Percentiles rank a stretch among this genome's conserved stretches.
Conservation (phyloP, 1,284 basidiomycete species). For the Coniophora puteana region DNA sequence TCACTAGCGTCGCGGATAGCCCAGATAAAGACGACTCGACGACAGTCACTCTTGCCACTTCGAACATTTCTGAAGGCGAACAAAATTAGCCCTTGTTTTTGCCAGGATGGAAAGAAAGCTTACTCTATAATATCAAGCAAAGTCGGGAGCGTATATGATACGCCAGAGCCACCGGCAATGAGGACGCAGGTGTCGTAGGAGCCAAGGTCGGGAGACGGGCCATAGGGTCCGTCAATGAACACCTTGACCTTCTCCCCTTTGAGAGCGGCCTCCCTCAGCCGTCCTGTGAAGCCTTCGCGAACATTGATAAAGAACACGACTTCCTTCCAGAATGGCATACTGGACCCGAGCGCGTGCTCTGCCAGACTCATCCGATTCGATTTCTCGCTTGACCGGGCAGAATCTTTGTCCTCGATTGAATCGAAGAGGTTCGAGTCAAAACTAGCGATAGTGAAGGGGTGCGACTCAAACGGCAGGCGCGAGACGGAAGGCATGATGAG, state of each 20-base stretch:
- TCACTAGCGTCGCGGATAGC: conserved; percentile 36
- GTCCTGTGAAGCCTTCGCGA: conserved; percentile 44
- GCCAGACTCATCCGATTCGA: neutral
- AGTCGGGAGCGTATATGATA: conserved; percentile 47
- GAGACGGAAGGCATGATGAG: conserved; percentile 45
- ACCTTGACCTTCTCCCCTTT: conserved; percentile 32
- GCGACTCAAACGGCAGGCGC: conserved; percentile 41
- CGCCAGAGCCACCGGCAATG: conserved; percentile 51
- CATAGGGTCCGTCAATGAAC: conserved; percentile 54
- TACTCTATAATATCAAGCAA: conserved; percentile 41
- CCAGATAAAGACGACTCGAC: conserved; percentile 41
- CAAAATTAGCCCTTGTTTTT: neutral
- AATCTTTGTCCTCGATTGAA: conserved; percentile 7
- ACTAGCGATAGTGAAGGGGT: conserved; percentile 55
- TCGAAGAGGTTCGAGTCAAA: conserved; percentile 19
- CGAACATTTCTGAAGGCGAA: conserved; percentile 18
- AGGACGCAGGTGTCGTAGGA: conserved; percentile 43
- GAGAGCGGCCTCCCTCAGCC: conserved; percentile 32
- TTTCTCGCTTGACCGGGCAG: conserved; percentile 14
- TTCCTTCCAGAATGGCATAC: conserved; percentile 23
- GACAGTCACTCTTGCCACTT: conserved; percentile 23
- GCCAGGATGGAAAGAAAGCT: conserved; percentile 4
- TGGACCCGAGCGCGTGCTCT: neutral
- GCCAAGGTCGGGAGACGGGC: conserved; percentile 39
- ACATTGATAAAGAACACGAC: conserved; percentile 47